A percentile compares a stretch with the other conserved stretches of the same genome.
phyloP scores from a whole-genome alignment of 1,139 yeast species.

The Meyerozyma carpophila region DNA sequence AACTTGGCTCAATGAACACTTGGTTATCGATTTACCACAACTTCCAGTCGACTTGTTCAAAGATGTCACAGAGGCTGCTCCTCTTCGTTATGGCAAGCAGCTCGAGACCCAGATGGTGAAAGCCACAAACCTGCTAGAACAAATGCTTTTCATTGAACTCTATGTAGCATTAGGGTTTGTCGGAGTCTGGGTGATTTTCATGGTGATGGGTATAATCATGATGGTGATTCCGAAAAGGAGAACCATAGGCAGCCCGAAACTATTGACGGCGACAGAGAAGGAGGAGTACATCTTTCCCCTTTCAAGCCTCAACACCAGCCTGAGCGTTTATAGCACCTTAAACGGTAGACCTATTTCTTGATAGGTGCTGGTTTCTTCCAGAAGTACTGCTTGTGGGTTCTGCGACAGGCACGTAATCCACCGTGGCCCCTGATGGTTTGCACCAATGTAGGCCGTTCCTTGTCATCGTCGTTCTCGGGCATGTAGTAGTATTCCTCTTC shows the following conservation, averaged over 20 bases:
- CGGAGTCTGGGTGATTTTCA: conserved; percentile 44
- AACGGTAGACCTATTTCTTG: conserved; percentile 21
- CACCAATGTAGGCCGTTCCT: conserved; percentile 63
- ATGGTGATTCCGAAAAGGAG: conserved; percentile 4
- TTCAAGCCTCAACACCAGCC: conserved; percentile 11
- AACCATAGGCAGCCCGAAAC: conserved; percentile 26
- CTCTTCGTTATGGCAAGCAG: background rate
- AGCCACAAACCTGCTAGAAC: background rate
- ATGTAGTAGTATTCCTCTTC: conserved; percentile 92
- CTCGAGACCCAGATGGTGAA: background rate
- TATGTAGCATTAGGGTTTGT: conserved; percentile 38
- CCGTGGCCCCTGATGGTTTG: conserved; percentile 75
- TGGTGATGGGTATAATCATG: conserved; percentile 30
- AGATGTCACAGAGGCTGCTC: background rate
- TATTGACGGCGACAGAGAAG: conserved; percentile 23
- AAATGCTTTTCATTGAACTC: conserved; percentile 27
- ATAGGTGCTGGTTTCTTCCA: conserved; percentile 72
- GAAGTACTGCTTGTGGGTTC: conserved; percentile 87
- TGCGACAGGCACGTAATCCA: conserved; percentile 83
- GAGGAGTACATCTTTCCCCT: conserved; percentile 27
- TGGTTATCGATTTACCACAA: conserved; percentile 55
- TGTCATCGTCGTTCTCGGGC: conserved; percentile 74
- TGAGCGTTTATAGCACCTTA: background rate
- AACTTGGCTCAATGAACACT: conserved; percentile 69
- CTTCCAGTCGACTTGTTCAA: conserved; percentile 4